Evolutionary conservation across 805 yeast species (phyloP), one percentile per base, ranked within the genome.

Genomic region (Yarrowia yakushimensis): DNA sequence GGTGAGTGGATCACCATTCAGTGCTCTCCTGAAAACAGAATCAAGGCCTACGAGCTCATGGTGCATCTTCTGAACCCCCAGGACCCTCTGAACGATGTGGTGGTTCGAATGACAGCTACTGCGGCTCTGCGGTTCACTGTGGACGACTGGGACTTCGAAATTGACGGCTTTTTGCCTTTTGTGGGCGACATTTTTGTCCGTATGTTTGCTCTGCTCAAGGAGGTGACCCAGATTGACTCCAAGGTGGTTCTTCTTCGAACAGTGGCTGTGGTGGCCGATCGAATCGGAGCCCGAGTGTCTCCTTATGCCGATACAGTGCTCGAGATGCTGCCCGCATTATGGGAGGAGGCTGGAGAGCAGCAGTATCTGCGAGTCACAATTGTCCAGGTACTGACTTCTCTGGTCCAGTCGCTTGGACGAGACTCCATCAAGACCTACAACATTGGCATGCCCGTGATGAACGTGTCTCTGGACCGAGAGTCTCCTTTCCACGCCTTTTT

Each of bases 131-230:
- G 85, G 64, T 79, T 82, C 28, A 78, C 88, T 54, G 78, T 93
- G 31, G 92, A 90, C 65, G 97, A 91, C 69, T 90, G 96, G 89
- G 92, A 88, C 65, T 92, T 93, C 72, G 79, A 84, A 37, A 86
- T 88, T 64, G 77, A 75, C 15, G 84, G 78, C 30, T 90, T 94
- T 68, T 74, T 81, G 65, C 90, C 93, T 1, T 91, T 75, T 69
- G 76, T 88, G 61, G 79, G 81, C 28, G 78, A 77, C 1, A 80
- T 81, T 41, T 79, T 88, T 11, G 67, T 73, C 2, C 71, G 79
- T n/a, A 70, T 85, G 13, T 71, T 90, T 31, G 72, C 72, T 9
- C 69, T 88, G 18, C 69, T 90, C 39, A 64, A 55, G 34, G 74
- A 76, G 7, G 78, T 86, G 63, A 77, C 79, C 25, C 74, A 83